phyloP scores from a whole-genome alignment of 176 grass and related monocot species.

The Leersia perrieri region DNA sequence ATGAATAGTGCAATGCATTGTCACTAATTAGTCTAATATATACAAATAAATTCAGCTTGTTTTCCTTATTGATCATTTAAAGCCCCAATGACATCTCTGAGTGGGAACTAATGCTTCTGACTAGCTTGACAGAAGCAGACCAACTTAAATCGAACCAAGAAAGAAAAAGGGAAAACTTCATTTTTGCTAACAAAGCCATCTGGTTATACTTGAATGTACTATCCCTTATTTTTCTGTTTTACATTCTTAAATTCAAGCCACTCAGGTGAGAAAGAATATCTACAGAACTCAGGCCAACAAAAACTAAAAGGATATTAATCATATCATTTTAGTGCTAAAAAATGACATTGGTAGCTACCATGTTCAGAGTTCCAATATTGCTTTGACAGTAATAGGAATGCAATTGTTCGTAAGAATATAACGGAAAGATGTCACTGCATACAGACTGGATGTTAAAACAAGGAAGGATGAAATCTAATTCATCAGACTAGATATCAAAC shows the following conservation, averaged over 20 bases:
- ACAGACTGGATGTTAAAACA: background rate
- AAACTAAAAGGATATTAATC: background rate
- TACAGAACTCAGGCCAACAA: background rate
- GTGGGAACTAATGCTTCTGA: background rate
- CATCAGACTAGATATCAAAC: conserved; percentile 8
- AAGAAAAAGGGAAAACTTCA: background rate
- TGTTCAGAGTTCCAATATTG: background rate
- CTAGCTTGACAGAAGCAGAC: background rate
- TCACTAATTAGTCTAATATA: conserved; percentile 1
- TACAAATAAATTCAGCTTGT: background rate
- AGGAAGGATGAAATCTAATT: background rate
- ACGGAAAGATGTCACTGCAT: background rate
- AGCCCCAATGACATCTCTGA: background rate
- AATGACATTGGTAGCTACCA: background rate
- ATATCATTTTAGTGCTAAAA: background rate
- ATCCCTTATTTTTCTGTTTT: background rate
- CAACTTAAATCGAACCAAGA: background rate
- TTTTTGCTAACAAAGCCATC: background rate
- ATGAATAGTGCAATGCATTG: background rate
- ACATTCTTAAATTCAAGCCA: background rate
- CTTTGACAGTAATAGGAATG: background rate
- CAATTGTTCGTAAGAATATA: background rate
- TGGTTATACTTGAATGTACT: background rate
- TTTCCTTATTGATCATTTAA: background rate
- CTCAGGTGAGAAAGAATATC: background rate